Conservation (phyloP, 2,329 filamentous ascomycete genomes). For the Erysiphe pulchra region DNA sequence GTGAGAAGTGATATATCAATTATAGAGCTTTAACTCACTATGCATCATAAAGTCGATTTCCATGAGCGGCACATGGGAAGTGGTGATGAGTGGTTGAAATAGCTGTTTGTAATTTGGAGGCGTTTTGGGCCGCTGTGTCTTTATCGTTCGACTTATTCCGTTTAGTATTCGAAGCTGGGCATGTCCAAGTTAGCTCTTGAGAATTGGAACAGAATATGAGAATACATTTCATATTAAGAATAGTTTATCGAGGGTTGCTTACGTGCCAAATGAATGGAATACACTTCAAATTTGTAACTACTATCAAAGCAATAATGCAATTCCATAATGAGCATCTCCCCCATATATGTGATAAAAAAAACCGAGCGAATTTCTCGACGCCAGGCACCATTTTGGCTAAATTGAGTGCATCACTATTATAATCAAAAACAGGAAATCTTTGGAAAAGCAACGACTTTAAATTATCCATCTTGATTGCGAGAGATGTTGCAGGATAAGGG, state of each 20-base stretch:
- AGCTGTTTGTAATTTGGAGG: slow-evolving; percentile 19
- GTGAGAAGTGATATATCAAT: slow-evolving; percentile 41
- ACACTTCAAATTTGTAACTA: slow-evolving; percentile 29
- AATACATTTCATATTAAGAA: too few relatives aligned
- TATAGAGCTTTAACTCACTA: slow-evolving; percentile 35
- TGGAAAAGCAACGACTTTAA: too few relatives aligned
- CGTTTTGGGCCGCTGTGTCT: slow-evolving; percentile 17
- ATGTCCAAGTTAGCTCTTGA: neutral
- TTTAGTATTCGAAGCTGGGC: slow-evolving; percentile 13
- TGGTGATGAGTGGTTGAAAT: slow-evolving; percentile 34
- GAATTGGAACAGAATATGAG: neutral
- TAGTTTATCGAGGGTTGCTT: slow-evolving; percentile 10
- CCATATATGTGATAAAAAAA: slow-evolving; percentile 4
- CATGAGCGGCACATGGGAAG: slow-evolving; percentile 28
- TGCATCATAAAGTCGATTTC: slow-evolving; percentile 53
- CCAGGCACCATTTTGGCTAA: too few relatives aligned
- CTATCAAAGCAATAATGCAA: slow-evolving; percentile 14
- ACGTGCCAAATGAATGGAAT: slow-evolving; percentile 34
- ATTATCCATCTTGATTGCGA: too few relatives aligned
- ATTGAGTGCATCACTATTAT: too few relatives aligned
- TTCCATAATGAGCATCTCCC: slow-evolving; percentile 13
- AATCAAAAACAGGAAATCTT: too few relatives aligned
- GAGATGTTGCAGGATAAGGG: too few relatives aligned
- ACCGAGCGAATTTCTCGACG: too few relatives aligned
- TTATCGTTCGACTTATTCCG: slow-evolving; percentile 19